These are phyloP conservation scores for Triangularia verruculosa DNA, from an alignment of 2,329 filamentous ascomycete species.

Conservation along the genomic window DNA sequence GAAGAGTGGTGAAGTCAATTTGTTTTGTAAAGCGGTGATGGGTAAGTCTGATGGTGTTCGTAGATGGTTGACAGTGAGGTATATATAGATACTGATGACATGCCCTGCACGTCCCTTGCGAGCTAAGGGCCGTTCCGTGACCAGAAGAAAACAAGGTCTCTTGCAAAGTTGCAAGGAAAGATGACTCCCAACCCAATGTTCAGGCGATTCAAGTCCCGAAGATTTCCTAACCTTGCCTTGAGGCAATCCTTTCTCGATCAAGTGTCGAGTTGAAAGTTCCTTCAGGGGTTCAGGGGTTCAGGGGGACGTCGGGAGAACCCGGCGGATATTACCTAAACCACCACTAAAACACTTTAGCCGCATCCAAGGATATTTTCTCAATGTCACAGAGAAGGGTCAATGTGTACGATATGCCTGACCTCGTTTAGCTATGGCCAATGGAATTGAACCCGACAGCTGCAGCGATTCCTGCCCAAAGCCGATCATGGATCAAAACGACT, in stretches of 20 bases:
- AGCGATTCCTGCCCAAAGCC: no score
- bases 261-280: neutral
- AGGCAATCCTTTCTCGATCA: neutral
- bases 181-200: neutral
- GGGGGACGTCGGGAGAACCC: neutral
- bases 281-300: neutral
- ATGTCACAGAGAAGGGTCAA: neutral
- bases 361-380: neutral
- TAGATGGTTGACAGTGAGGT: neutral
- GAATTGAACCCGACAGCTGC: neutral
- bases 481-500: no score
- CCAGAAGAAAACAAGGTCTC: neutral
- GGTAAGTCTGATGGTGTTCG: neutral
- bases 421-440: neutral
- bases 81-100: neutral
- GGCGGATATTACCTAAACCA: neutral
- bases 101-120: neutral
- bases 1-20: neutral
- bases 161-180: neutral
- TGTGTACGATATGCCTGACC: neutral
- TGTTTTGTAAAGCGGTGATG: neutral
- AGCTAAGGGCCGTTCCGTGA: neutral
- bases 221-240: neutral
- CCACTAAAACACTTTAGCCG: neutral
- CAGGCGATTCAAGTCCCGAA: neutral